Evolutionary conservation across 2,329 filamentous ascomycete species (phyloP).

Genomic region (Fusarium annulatum): DNA sequence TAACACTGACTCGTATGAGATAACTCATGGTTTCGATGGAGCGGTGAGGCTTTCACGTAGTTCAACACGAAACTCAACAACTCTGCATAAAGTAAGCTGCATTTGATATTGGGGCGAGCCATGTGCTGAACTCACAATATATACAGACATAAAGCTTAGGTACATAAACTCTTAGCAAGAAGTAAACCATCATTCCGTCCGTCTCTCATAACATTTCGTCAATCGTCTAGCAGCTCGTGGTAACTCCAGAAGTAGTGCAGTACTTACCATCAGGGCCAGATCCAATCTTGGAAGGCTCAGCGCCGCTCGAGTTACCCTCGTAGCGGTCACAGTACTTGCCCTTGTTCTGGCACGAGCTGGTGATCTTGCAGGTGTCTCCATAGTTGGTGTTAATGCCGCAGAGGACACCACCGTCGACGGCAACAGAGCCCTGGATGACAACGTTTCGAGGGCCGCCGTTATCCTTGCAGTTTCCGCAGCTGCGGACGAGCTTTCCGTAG

Average conservation of each 20-base stretch:
- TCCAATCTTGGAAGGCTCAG: constrained; percentile 41
- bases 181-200: background rate
- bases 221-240: constrained; percentile 28
- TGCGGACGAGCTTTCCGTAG: constrained; percentile 60
- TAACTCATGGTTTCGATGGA: background rate
- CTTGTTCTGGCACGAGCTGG: constrained; percentile 35
- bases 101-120: background rate
- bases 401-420: constrained; percentile 37
- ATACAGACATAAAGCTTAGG: background rate
- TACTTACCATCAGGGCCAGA: constrained; percentile 39
- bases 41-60: background rate
- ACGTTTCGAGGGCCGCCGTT: constrained; percentile 38
- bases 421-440: constrained; percentile 34
- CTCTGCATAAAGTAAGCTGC: background rate
- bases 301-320: constrained; percentile 33
- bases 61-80: background rate
- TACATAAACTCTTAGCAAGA: background rate
- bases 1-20: background rate
- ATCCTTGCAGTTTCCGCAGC: constrained; percentile 55
- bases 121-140: background rate
- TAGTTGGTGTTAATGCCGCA: constrained; percentile 45
- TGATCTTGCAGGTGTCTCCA: constrained; percentile 42
- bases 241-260: constrained; percentile 26
- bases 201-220: background rate
- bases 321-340: constrained; percentile 40